Evolutionary conservation across 139 green algal species (phyloP), one percentile per base, ranked within the genome.

Genomic region (Tetradesmus lagerheimii): DNA sequence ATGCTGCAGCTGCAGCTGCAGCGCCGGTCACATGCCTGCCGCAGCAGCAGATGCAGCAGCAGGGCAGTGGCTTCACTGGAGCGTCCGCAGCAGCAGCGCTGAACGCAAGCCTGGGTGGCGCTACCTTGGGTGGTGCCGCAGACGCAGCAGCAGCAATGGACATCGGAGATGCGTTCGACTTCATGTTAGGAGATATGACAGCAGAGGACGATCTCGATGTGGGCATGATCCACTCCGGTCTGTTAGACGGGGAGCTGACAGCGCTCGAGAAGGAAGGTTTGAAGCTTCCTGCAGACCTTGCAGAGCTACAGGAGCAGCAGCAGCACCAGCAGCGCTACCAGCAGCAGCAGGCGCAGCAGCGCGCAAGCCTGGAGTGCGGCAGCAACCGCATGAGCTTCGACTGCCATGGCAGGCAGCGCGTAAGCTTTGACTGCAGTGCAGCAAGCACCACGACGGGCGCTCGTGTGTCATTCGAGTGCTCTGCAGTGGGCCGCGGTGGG

Each of bases 131-230:
- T 6, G 79, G 76, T 8, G 15, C 35, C 1, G 41, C 78, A 38
- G 78, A 35, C 16, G 62, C 66, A 47, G 84, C 67, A n/a, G 84
- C 41, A 45, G 67, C n/a, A 11, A 41, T 84, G 71, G 74, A 84
- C 8, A 31, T 77, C 31, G 77, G 37, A 25, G 71, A 83, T n/a
- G 45, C 74, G 1, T 83, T 84, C 64, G 85, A 89, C 43, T 89
- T 89, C 74, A 89, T 89, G 85, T 74, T 89, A 1, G 85, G 85
- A 16, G 85, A 89, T 20, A 83, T 89, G 34, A 89, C 67, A 74
- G 85, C 85, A 34, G 85, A 89, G 29, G 85, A 89, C 50, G 85
- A 89, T 29, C 31, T 84, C 5, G 74, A 83, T 64, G 45, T 75
- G 0, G 41, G 43, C 31, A 76, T 83, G 71, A 39, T 81, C 35